phyloP scores from a whole-genome alignment of 108 stramenopile species.

The Halocafeteria seosinensis region DNA sequence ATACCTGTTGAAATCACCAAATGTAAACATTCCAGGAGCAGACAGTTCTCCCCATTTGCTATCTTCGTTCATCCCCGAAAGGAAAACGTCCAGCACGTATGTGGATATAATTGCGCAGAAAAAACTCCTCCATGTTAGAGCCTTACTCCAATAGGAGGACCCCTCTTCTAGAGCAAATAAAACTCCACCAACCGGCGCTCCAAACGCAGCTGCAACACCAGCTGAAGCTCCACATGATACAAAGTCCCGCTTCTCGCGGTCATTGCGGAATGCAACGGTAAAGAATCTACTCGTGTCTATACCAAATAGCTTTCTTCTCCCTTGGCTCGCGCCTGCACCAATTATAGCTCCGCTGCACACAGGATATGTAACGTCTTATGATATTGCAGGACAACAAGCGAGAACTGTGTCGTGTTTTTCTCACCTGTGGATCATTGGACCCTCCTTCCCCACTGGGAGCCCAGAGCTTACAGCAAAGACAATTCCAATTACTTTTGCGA shows the following conservation, averaged over 20 bases:
- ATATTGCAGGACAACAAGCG: too few relatives aligned
- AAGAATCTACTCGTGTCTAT: neutral
- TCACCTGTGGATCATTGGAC: slow-evolving; percentile 29
- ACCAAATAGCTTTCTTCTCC: slow-evolving; percentile 3
- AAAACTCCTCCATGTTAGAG: slow-evolving; percentile 59
- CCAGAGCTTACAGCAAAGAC: slow-evolving; percentile 73
- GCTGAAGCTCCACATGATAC: slow-evolving; percentile 61
- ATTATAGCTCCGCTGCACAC: slow-evolving; percentile 34
- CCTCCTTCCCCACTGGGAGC: slow-evolving; percentile 89
- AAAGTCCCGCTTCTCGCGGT: slow-evolving; percentile 49
- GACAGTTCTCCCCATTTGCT: slow-evolving; percentile 2
- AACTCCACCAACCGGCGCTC: slow-evolving; percentile 66
- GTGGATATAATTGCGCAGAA: slow-evolving; percentile 55
- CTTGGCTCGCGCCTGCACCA: slow-evolving; percentile 31
- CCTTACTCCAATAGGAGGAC: slow-evolving; percentile 54
- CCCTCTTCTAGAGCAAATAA: slow-evolving; percentile 63
- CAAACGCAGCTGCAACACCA: slow-evolving; percentile 68
- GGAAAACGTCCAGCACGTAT: slow-evolving; percentile 19
- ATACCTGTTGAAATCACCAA: slow-evolving; percentile 41
- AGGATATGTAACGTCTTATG: too few relatives aligned
- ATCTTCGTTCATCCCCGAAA: slow-evolving; percentile 2
- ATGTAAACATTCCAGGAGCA: slow-evolving; percentile 19
- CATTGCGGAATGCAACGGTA: slow-evolving; percentile 29
- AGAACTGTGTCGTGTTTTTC: too few relatives aligned
- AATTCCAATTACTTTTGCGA: slow-evolving; percentile 79